Evolutionary conservation across 2,329 filamentous ascomycete genomes (phyloP).

Genomic region (Monosporascus ibericus): DNA sequence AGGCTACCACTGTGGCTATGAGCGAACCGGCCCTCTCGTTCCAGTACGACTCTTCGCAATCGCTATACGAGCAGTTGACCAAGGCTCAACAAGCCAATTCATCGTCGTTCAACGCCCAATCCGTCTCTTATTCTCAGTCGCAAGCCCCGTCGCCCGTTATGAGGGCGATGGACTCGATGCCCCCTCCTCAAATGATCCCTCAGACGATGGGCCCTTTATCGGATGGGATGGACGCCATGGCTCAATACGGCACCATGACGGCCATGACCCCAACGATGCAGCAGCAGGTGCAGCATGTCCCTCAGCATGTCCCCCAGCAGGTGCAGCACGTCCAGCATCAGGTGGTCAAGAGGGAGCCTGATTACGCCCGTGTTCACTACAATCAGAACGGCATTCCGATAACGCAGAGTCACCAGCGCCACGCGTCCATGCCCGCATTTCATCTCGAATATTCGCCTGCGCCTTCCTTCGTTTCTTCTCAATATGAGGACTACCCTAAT

Average conservation of each 20-base stretch:
- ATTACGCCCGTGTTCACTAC: conserved; percentile 77
- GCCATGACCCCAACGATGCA: conserved; percentile 63
- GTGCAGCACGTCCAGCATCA: conserved; percentile 41
- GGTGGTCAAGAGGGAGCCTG: conserved; percentile 81
- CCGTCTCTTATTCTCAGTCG: conserved; percentile 61
- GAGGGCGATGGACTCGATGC: conserved; percentile 89
- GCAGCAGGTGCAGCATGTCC: conserved; percentile 51
- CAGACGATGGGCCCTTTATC: conserved; percentile 51
- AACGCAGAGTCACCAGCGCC: conserved; percentile 77
- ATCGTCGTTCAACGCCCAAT: conserved; percentile 85
- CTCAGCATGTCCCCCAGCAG: conserved; percentile 54
- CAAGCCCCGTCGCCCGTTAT: conserved; percentile 85
- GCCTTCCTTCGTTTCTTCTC: conserved; percentile 96
- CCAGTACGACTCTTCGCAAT: conserved; percentile 98
- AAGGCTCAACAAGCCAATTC: conserved; percentile 99
- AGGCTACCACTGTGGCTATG: conserved; percentile 89
- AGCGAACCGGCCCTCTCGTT: conserved; percentile 97
- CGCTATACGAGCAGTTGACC: conserved; percentile 97
- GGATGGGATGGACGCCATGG: conserved; percentile 67
- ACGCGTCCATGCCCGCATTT: conserved; percentile 97
- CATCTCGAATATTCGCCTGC: conserved; percentile 94
- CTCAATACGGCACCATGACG: conserved; percentile 61
- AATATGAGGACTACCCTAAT: conserved; percentile 97
- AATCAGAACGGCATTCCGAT: conserved; percentile 88
- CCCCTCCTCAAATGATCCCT: conserved; percentile 75